Conservation (phyloP, 768 basidiomycete genomes). For the Sutorius australiensis region DNA sequence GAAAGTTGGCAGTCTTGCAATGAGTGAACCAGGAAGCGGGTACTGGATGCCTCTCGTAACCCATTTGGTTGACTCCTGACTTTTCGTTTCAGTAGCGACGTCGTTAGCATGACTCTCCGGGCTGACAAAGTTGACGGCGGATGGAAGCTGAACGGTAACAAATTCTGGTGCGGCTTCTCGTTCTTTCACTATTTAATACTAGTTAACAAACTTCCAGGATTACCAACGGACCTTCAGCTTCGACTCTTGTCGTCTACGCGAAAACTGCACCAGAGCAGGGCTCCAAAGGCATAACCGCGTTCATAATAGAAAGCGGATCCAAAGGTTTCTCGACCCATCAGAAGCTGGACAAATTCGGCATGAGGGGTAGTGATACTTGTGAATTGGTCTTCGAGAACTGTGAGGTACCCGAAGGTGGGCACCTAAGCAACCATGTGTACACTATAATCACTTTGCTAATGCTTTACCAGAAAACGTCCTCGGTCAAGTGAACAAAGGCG, state of each 20-base stretch:
- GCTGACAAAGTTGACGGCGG: slow-evolving; percentile 77
- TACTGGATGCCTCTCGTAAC: slow-evolving; percentile 4
- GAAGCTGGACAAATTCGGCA: slow-evolving; percentile 93
- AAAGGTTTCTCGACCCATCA: slow-evolving; percentile 85
- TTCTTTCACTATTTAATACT: background rate
- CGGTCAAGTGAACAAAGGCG: slow-evolving; percentile 76
- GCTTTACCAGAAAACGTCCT: slow-evolving; percentile 68
- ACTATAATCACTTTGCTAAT: background rate
- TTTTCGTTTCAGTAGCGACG: slow-evolving; percentile 56
- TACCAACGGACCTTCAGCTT: slow-evolving; percentile 90
- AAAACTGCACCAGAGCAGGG: slow-evolving; percentile 75
- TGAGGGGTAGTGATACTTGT: slow-evolving; percentile 94
- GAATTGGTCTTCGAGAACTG: slow-evolving; percentile 92
- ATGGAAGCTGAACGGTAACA: slow-evolving; percentile 82
- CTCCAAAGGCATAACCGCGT: slow-evolving; percentile 88
- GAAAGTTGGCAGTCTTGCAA: slow-evolving; percentile 87
- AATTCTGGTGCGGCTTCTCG: slow-evolving; percentile 69
- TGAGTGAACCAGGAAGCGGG: slow-evolving; percentile 91
- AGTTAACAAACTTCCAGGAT: slow-evolving; percentile 55
- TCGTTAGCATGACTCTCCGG: slow-evolving; percentile 87
- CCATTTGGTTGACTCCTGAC: background rate
- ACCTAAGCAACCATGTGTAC: background rate
- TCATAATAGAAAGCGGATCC: slow-evolving; percentile 82
- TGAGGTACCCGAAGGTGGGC: slow-evolving; percentile 77
- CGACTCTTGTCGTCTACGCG: slow-evolving; percentile 90